Evolutionary conservation across 345 rosid genomes (phyloP), one percentile per base, ranked within the genome.

Genomic region (Nasturtium officinale): DNA sequence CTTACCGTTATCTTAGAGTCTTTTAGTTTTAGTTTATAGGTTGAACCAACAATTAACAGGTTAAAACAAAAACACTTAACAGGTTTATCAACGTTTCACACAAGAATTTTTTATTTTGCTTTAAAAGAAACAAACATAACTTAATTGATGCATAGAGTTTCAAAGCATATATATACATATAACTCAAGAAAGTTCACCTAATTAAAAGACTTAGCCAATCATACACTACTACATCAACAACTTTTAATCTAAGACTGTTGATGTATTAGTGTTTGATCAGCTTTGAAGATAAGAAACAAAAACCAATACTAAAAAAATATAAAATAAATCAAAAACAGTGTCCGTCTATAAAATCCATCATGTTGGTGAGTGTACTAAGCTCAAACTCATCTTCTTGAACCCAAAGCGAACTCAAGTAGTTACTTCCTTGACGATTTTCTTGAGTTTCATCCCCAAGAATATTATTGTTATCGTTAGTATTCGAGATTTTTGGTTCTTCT

Each of bases 281-380:
- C 75, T 62, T 17, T 57, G 7, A 45, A 50, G 15, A 30, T 50
- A 52, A 70, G 45, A 38, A 30, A 77, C 63, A 71, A 16, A 71
- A 61, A 23, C 54, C 17, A 78, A 55, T 23, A 17, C 38, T 48
- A 55, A 38, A 59, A 32, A 6, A 23, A n/a, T 32, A 46, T 0
- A 42, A 76, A 59, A 26, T 23, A 11, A 18, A 77, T 77, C 67
- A 42, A 67, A 80, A 77, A 68, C 78, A 78, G 42, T 48, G 79
- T 8, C 71, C 83, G 45, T 85, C 77, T 61, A 83, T 72, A 43
- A 80, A 73, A 28, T 83, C 85, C 80, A 80, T 65, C 77, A 82
- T 80, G 67, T 71, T 77, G 67, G 65, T 67, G 66, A 81, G 71
- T 54, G 71, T 51, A 42, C 82, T 78, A 30, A 85, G 69, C 64